These are phyloP conservation scores for Scleroderma citrinum DNA, from an alignment of 768 basidiomycete genomes.

Conservation along the genomic window DNA sequence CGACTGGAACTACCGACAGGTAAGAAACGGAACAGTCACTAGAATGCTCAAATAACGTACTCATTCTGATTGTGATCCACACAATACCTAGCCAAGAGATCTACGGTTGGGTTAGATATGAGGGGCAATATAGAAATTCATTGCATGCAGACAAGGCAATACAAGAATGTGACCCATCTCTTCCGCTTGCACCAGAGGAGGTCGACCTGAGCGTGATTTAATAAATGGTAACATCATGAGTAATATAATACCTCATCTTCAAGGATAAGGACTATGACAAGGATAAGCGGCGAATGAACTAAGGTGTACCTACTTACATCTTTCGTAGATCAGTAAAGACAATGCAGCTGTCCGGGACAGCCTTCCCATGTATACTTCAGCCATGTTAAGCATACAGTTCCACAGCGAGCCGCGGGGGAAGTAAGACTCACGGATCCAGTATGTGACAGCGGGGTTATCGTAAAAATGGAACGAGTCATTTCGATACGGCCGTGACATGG, in stretches of 20 bases:
- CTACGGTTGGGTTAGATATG: not conserved
- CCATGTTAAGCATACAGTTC: not conserved
- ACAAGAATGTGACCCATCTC: slow-evolving; percentile 8
- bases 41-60: not conserved
- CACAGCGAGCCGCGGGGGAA: not conserved
- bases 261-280: slow-evolving; percentile 2
- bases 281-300: not conserved
- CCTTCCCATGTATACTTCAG: slow-evolving; percentile 5
- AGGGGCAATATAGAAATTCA: not conserved
- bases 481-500: not conserved
- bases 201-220: slow-evolving; percentile 2
- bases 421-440: slow-evolving; percentile 11
- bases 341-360: slow-evolving; percentile 8
- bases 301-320: not conserved
- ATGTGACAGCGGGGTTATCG: not conserved
- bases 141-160: slow-evolving; percentile 5
- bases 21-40: not conserved
- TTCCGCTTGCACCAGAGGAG: slow-evolving; percentile 7
- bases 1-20: not conserved
- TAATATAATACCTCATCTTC: slow-evolving; percentile 4
- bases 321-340: slow-evolving; percentile 9
- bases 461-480: not conserved
- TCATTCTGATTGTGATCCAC: slow-evolving; percentile 3
- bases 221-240: not conserved
- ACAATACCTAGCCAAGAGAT: slow-evolving; percentile 4